Percentiles rank a stretch among this genome's conserved stretches.
Evolutionary conservation across 208 protist species (phyloP).

Genomic region (Crithidia brevicula): DNA sequence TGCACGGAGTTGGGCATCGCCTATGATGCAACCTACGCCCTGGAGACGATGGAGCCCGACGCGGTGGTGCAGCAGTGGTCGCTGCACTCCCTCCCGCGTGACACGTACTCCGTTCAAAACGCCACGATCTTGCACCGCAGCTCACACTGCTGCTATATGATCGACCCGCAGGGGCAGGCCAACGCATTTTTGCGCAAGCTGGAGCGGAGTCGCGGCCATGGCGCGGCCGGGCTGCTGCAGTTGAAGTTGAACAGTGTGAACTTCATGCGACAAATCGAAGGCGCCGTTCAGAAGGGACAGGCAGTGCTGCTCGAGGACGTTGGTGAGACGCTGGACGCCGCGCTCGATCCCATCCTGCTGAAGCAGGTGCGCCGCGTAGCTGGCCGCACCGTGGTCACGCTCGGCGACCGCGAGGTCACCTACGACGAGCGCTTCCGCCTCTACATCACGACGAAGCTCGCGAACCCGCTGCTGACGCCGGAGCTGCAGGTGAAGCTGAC

Average conservation of each 20-base stretch:
- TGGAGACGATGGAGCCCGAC: slow-evolving; percentile 89
- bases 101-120: slow-evolving; percentile 93
- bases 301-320: slow-evolving; percentile 96
- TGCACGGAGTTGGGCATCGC: slow-evolving; percentile 64
- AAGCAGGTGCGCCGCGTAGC: slow-evolving; percentile 92
- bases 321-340: slow-evolving; percentile 94
- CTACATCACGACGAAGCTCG: slow-evolving; percentile 96
- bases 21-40: slow-evolving; percentile 74
- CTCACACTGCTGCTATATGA: slow-evolving; percentile 93
- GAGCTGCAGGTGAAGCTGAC: slow-evolving; percentile 95
- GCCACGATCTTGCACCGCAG: slow-evolving; percentile 85
- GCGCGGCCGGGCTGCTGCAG: slow-evolving; percentile 79
- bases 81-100: slow-evolving; percentile 93
- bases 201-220: slow-evolving; percentile 57
- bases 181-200: slow-evolving; percentile 94
- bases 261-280: slow-evolving; percentile 93
- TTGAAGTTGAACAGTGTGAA: slow-evolving; percentile 92
- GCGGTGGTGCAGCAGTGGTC: slow-evolving; percentile 93
- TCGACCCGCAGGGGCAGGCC: slow-evolving; percentile 95
- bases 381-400: slow-evolving; percentile 85
- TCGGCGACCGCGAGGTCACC: slow-evolving; percentile 95
- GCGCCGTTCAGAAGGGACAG: slow-evolving; percentile 93
- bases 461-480: slow-evolving; percentile 94
- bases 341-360: slow-evolving; percentile 94
- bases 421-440: slow-evolving; percentile 93